Percentiles rank a stretch among this genome's conserved stretches.
Conservation (phyloP, 2,329 filamentous ascomycete genomes). For the Trichocomaceae sp. region DNA sequence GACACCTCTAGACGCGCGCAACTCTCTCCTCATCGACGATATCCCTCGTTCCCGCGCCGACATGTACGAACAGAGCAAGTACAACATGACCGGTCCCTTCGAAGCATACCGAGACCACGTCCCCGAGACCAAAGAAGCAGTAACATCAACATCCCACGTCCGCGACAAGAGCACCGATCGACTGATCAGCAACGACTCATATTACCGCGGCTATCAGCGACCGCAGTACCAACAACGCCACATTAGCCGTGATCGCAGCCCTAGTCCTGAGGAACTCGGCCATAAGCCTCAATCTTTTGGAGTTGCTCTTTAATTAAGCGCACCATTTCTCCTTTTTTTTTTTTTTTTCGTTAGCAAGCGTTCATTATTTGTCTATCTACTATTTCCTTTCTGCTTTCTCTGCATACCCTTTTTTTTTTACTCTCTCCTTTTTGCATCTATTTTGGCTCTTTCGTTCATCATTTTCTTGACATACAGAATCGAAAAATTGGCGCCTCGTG, state of each 20-base stretch:
- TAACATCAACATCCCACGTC: slow-evolving; percentile 11
- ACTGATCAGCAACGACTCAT: slow-evolving; percentile 25
- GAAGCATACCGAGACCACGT: slow-evolving; percentile 34
- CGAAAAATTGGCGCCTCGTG: neutral
- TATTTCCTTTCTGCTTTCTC: neutral
- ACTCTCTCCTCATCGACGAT: slow-evolving; percentile 46
- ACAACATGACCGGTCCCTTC: slow-evolving; percentile 36
- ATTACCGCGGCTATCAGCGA: slow-evolving; percentile 19
- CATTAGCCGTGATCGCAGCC: slow-evolving; percentile 23
- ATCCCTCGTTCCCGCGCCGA: slow-evolving; percentile 7
- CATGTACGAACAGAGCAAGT: slow-evolving; percentile 32
- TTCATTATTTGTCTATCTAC: neutral
- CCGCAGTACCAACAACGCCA: slow-evolving; percentile 17
- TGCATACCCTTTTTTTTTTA: neutral
- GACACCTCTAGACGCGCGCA: slow-evolving; percentile 79
- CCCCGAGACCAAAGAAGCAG: slow-evolving; percentile 16
- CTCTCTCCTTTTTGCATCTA: neutral
- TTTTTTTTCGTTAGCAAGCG: slow-evolving; percentile 7
- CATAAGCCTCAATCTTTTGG: slow-evolving; percentile 27
- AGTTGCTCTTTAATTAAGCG: slow-evolving; percentile 25
- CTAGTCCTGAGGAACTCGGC: slow-evolving; percentile 27
- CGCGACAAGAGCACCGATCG: slow-evolving; percentile 29
- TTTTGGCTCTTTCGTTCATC: neutral
- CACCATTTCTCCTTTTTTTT: neutral
- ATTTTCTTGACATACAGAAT: neutral